Conservation (phyloP, 164 flowering plant genomes). For the Hamamelis virginiana region DNA sequence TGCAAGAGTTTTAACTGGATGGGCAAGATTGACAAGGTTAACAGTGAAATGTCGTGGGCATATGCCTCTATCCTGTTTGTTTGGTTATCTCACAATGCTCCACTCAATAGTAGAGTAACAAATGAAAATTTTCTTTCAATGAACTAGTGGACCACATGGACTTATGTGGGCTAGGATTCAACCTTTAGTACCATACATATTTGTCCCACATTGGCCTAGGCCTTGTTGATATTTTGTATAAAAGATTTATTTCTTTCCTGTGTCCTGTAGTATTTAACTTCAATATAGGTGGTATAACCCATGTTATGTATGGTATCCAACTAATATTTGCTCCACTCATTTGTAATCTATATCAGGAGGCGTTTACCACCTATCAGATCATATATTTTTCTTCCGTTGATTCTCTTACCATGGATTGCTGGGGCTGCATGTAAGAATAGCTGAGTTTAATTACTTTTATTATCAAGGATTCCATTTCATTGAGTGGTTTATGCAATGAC, state of each 20-base stretch:
- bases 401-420: slow-evolving; percentile 76
- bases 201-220: background rate
- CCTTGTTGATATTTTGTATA: too few species aligned
- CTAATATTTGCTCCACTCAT: background rate
- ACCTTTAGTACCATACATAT: background rate
- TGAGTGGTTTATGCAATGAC: too few species aligned
- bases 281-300: background rate
- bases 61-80: background rate
- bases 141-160: background rate
- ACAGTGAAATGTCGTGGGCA: background rate
- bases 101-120: background rate
- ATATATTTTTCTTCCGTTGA: slow-evolving; percentile 56
- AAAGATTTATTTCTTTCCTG: too few species aligned
- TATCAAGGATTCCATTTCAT: background rate
- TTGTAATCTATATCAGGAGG: slow-evolving; percentile 47
- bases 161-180: background rate
- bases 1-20: background rate
- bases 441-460: background rate
- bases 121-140: background rate
- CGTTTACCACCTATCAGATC: slow-evolving; percentile 74
- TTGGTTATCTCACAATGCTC: background rate
- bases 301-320: background rate
- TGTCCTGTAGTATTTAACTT: background rate
- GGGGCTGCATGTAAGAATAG: slow-evolving; percentile 62
- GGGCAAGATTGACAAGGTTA: background rate